Evolutionary conservation across 345 rosid species (phyloP), one percentile per base, ranked within the genome.

Genomic region (Eucalyptus sp.): DNA sequence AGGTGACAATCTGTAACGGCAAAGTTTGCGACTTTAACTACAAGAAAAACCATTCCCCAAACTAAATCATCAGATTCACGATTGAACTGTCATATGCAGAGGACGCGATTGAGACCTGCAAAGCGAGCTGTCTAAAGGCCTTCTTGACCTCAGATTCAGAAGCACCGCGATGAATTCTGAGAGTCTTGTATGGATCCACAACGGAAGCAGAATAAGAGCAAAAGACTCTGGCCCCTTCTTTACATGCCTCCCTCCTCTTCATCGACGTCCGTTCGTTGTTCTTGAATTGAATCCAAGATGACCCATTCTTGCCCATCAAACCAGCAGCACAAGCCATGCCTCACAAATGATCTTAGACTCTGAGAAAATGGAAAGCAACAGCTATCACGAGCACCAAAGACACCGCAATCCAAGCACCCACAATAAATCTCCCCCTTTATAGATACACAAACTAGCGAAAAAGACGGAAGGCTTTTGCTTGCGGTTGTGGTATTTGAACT

Each of bases 111-210:
- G 31, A 51, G 18, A 97, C 99, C 99, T 96, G 94, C 90, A 95
- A 89, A 16, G 97, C 99, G 58, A 98, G 99, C 88, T 91, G 92
- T 64, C 98, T 91, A 90, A 98, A 98, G 66, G 99, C 99, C 87
- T 93, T 95, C 92, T 93, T 96, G 92, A 98, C 96, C 94, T 98
- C 98, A 58, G 94, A 94, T 92, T 95, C 99, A 50, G 98, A 94
- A 13, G 99, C 98, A 87, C 92, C 96, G 49, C 93, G 99, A 81
- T 92, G 94, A 93, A 98, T 93, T 95, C 90, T 91, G 27, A 98
- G 95, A 0, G 97, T 96, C 86, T 94, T 93, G 86, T 94, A 97
- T 1, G 98, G 97, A 92, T 98, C 98, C 91, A 89, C 89, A 2
- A 93, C 92, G n/a, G 95, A 93, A 8, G 95, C 92, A 86, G 87